Percentiles rank a stretch among this genome's conserved stretches.
phyloP scores from a whole-genome alignment of 352 stramenopile genomes.

The Globisporangium splendens region DNA sequence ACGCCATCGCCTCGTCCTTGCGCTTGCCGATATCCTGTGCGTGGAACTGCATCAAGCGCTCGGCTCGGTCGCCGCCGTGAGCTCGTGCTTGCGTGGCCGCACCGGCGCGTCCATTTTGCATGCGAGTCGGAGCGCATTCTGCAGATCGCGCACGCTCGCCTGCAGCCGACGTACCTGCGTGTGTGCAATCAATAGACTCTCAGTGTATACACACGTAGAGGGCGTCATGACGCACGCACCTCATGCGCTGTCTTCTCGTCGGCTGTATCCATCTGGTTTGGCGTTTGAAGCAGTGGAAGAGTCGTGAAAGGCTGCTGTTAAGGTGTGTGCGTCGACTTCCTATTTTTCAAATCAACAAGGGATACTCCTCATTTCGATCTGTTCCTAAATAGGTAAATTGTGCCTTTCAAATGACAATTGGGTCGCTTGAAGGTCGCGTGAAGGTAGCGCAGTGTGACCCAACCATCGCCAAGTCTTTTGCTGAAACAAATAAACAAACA shows the following conservation, averaged over 20 bases:
- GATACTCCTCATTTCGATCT: no score
- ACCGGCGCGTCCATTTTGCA: slow-evolving; percentile 10
- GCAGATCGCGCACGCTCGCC: slow-evolving; percentile 33
- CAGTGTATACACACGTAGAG: no score
- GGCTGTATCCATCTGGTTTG: no score
- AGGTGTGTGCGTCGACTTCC: no score
- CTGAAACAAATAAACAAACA: background rate
- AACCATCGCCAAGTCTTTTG: background rate
- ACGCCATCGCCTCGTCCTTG: slow-evolving; percentile 27
- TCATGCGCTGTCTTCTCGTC: no score
- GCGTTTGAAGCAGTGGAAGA: no score
- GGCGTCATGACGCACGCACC: no score
- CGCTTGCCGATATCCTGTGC: slow-evolving; percentile 25
- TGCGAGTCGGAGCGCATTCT: slow-evolving; percentile 29
- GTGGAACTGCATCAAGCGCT: slow-evolving; percentile 27
- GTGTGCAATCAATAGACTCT: no score
- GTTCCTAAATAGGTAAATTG: no score
- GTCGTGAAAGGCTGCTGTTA: no score
- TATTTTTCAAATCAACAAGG: no score
- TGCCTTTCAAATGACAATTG: no score
- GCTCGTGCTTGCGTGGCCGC: slow-evolving; percentile 7
- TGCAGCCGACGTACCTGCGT: slow-evolving; percentile 29
- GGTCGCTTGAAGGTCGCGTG: background rate
- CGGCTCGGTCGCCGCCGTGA: slow-evolving; percentile 13
- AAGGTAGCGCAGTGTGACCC: background rate